Evolutionary conservation across 148 eudicot genomes (phyloP), one percentile per base, ranked within the genome.

Genomic region (Vaccinium corymbosum): DNA sequence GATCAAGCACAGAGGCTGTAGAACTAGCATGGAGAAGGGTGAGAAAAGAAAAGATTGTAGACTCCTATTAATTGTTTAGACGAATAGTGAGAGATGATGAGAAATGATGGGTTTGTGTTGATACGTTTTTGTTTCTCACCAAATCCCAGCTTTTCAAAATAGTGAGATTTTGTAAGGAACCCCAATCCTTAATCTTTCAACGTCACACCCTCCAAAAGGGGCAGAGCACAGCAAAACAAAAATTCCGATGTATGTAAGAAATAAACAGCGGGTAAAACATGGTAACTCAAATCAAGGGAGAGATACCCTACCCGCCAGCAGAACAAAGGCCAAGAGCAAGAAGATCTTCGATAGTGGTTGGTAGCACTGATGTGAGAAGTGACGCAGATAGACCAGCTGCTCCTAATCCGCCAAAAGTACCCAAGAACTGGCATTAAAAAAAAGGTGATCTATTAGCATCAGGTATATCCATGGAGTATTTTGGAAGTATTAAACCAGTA

Each of bases 301-400:
- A 78, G 83, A 77, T 17, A 77, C n/a, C 83, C 78, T 88, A 97
- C 98, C 99, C 98, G 88, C 98, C 99, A 89, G 95, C 95, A 80
- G 99, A 95, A 89, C 99, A 97, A 86, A 97, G 97, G 76, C 94
- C 98, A 79, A 97, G 95, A 85, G 99, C 99, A 80, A 97, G 98
- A 89, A 97, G 98, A 86, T 97, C 99, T 91, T 97, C 99, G 13
- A 92, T 76, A 42, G 98, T 95, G 83, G 95, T 93, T 52, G 95
- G 95, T 84, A 97, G 90, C 84, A 97, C 98, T 75, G 99, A 94
- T 61, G 99, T 97, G 84, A 97, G 92, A 81, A 97, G 95, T 19
- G 99, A 97, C 56, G 99, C 99, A 66, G 98, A 95, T 87, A 97
- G 85, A 81, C 99, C 97, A 80, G 98, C 99, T 71, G 94, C 95